Evolutionary conservation across 73 alveolate genomes (phyloP).

Genomic region (Paramecium biaurelia): DNA sequence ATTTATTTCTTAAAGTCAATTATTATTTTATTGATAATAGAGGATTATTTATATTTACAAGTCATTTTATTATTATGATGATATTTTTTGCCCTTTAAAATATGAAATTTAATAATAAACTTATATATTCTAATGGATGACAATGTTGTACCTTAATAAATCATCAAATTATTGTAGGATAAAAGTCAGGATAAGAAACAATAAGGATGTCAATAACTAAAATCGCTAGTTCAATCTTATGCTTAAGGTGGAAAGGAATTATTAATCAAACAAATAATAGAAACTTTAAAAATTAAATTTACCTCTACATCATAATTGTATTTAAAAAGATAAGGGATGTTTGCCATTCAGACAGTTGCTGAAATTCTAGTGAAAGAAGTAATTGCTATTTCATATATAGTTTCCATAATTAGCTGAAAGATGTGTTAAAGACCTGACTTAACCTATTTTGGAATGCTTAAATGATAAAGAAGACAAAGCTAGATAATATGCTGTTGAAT

Average conservation of each 20-base stretch:
- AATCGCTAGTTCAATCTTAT: not conserved
- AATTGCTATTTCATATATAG: not conserved
- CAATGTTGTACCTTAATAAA: not conserved
- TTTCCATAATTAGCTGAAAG: slow-evolving; percentile 22
- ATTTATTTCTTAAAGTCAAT: not conserved
- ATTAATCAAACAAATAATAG: not conserved
- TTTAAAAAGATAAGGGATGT: not conserved
- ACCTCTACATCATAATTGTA: not conserved
- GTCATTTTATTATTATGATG: not conserved
- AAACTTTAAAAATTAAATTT: not conserved
- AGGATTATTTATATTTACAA: not conserved
- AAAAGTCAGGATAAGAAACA: not conserved
- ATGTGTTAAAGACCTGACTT: not conserved
- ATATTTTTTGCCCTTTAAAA: not conserved
- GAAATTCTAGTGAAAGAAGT: not conserved
- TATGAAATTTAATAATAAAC: not conserved
- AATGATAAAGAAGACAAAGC: slow-evolving; percentile 43
- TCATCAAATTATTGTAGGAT: not conserved
- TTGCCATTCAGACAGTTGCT: not conserved
- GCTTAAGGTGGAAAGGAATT: slow-evolving; percentile 8
- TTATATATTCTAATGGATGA: not conserved
- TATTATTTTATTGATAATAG: not conserved
- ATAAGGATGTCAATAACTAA: not conserved
- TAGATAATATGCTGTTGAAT: slow-evolving; percentile 19
- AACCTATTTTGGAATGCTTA: slow-evolving; percentile 29